A percentile compares a stretch with the other conserved stretches of the same genome.
phyloP scores from a whole-genome alignment of 2,329 filamentous ascomycete species.

The Fusarium sambucinum region DNA sequence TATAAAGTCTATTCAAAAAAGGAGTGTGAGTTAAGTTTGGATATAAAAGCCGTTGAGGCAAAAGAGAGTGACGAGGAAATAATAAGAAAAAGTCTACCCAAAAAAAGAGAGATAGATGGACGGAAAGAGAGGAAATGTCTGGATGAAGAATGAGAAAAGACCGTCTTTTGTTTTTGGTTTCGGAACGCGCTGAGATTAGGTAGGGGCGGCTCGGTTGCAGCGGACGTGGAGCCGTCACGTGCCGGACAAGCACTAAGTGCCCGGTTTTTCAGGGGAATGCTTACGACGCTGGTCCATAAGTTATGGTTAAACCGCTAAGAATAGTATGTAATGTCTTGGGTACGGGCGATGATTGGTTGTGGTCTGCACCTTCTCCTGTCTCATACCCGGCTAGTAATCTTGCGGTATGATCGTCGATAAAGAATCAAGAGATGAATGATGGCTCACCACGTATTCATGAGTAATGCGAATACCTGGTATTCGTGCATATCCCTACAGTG shows the following conservation, averaged over 20 bases:
- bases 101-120: conserved; percentile 32
- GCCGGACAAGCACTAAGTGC: conserved; percentile 30
- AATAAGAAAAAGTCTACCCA: conserved; percentile 38
- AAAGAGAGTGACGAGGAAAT: conserved; percentile 46
- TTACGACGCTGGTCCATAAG: conserved; percentile 35
- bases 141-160: conserved; percentile 32
- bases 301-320: conserved; percentile 40
- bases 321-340: conserved; percentile 35
- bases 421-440: conserved; percentile 31
- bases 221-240: conserved; percentile 39
- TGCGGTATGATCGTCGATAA: conserved; percentile 36
- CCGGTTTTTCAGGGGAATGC: conserved; percentile 45
- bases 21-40: conserved; percentile 30
- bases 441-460: conserved; percentile 12
- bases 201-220: conserved; percentile 29
- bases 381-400: conserved; percentile 43
- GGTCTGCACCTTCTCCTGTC: conserved; percentile 39
- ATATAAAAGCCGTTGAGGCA: conserved; percentile 37
- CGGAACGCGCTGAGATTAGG: conserved; percentile 45
- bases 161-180: conserved; percentile 31
- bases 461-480: not conserved
- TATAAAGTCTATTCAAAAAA: conserved; percentile 33
- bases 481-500: not conserved
- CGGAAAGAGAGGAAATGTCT: conserved; percentile 13
- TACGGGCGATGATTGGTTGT: conserved; percentile 32